Evolutionary conservation across 345 rosid species (phyloP), one percentile per base, ranked within the genome.

Genomic region (Citrus cavaleriei): DNA sequence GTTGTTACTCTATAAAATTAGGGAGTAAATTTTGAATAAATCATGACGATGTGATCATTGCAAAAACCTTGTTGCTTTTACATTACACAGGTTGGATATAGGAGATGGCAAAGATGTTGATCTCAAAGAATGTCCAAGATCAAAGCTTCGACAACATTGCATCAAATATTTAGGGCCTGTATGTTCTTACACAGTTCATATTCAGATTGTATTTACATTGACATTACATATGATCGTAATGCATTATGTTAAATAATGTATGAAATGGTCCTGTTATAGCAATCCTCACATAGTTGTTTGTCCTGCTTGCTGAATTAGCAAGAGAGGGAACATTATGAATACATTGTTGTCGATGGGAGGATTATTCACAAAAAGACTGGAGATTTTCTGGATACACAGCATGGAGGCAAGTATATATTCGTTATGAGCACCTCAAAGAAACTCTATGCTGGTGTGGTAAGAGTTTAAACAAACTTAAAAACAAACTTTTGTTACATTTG

Each of bases 91-190:
- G 99, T 84, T 95, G 87, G 99, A 95, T 79, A 22, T 92, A 58
- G 99, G 99, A 75, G 90, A 88, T 81, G 98, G 99, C 32, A 93
- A 89, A 85, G 93, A 90, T 37, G 75, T 92, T 67, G 92, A 91
- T 68, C 93, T 92, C 68, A 80, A 85, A 57, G 88, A 86, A 37
- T 92, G 97, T 80, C 81, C 93, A 32, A 89, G 89, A 77, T 87
- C 88, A 13, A 87, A 88, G 79, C 97, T 95, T 78, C 91, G 81
- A 65, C 89, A 89, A 60, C 97, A 95, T 63, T 87, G 96, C 85
- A 93, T 95, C 14, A 92, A 82, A 87, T 95, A 95, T 84, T 90
- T 95, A 21, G 98, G 99, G 76, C 98, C 98, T 46, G 99, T 95
- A 88, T 65, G 98, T 86, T 37, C 32, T 67, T 66, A 8, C 37